These are phyloP conservation scores for Rubroboletus pulcherrimus DNA, from an alignment of 768 basidiomycete species.

Conservation along the genomic window DNA sequence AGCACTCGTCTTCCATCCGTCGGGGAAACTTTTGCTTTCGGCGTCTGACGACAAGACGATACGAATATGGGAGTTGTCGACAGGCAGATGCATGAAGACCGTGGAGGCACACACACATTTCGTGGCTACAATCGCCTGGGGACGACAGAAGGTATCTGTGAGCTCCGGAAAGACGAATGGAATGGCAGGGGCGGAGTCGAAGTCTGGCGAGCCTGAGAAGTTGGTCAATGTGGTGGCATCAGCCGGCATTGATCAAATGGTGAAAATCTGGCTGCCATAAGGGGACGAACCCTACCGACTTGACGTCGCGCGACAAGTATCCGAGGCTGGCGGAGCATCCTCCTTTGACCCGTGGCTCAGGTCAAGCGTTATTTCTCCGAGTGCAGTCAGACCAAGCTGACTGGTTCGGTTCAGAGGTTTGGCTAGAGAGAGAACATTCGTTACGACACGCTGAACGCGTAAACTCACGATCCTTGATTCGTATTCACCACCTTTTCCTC, in stretches of 20 bases:
- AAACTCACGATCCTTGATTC: slow-evolving; percentile 31
- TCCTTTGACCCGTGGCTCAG: slow-evolving; percentile 11
- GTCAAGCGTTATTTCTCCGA: slow-evolving; percentile 10
- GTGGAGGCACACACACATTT: slow-evolving; percentile 87
- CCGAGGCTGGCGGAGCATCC: slow-evolving; percentile 12
- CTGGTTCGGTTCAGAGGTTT: not conserved
- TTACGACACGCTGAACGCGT: slow-evolving; percentile 27
- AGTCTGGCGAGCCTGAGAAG: slow-evolving; percentile 45
- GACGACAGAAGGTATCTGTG: slow-evolving; percentile 49
- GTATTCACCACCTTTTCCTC: slow-evolving; percentile 8
- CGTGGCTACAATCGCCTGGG: slow-evolving; percentile 80
- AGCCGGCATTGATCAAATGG: slow-evolving; percentile 63
- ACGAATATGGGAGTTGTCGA: slow-evolving; percentile 84
- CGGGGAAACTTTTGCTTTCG: slow-evolving; percentile 85
- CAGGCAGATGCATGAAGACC: slow-evolving; percentile 81
- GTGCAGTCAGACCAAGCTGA: slow-evolving; percentile 7
- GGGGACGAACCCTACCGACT: not conserved
- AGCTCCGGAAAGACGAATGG: slow-evolving; percentile 38
- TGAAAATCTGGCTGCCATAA: slow-evolving; percentile 64
- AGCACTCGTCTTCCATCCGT: slow-evolving; percentile 84
- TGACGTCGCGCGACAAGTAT: slow-evolving; percentile 7
- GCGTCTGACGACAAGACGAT: slow-evolving; percentile 91
- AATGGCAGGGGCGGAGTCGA: slow-evolving; percentile 31
- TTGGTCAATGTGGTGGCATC: slow-evolving; percentile 67
- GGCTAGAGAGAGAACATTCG: slow-evolving; percentile 12